Evolutionary conservation across 2,329 filamentous ascomycete species (phyloP), one percentile per base, ranked within the genome.

Genomic region (Aspergillus sclerotialis): DNA sequence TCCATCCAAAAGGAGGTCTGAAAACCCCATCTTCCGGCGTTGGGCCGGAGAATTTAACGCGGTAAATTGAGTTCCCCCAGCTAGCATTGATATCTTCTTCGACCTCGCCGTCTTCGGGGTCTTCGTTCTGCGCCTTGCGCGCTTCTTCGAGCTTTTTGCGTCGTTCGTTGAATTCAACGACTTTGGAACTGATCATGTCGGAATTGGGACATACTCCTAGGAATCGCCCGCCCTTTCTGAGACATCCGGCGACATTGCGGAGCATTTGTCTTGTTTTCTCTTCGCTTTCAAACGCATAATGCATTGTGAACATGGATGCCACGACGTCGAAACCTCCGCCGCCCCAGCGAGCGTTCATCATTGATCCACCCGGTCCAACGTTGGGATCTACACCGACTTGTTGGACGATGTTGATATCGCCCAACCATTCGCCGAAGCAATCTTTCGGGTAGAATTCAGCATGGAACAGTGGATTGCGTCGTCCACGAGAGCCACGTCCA

Each of bases 251-350:
- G 3, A 98, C 90, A 54, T 98, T 98, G 52, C 80, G 77, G 36
- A 98, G 73, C 92, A 98, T 96, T 43, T 78, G 84, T 28, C 87
- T 78, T 2, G 90, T 87, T 61, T 94, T 93, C 30, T 78, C 76
- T 60, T 98, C 90, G 33, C 73, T 86, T 67, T 96, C 92, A 49
- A 96, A 98, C 5, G 92, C 89, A 60, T 98, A 98, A 65, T 98
- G 92, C 80, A 98, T 92, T 53, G 88, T 93, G 62, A 98, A 98
- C 92, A 98, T 98, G 78, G 94, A 94, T 55, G 83, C 88, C 43
- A 98, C 90, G 27, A 96, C 84, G 57, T 98, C 92, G 50, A 96
- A 98, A 4, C 90, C 89, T 36, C 82, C 82, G 34, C 78, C 78
- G 41, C 76, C 75, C 64, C 75, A 80, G 25, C 78, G 80, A 61